A percentile compares a stretch with the other conserved stretches of the same genome.
phyloP scores from a whole-genome alignment of 306 rosid genomes.

The Cicer judaicum region DNA sequence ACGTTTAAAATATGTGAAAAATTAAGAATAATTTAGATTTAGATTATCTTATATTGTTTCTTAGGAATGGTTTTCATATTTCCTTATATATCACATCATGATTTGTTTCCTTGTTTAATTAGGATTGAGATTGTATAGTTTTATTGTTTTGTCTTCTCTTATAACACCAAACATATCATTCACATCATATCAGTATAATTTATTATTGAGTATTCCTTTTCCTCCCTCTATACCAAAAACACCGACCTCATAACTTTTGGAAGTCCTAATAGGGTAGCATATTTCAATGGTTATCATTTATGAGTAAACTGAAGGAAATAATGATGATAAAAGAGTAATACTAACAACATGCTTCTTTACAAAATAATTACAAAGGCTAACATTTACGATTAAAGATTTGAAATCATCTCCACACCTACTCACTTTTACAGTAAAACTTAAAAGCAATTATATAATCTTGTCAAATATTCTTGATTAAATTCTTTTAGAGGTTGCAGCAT shows the following conservation, averaged over 20 bases:
- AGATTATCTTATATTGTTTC: neutral
- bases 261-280: constrained; percentile 13
- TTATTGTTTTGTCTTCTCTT: neutral
- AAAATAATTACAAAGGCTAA: too few relatives aligned
- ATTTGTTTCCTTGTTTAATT: constrained; percentile 18
- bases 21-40: neutral
- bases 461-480: too few relatives aligned
- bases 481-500: too few relatives aligned
- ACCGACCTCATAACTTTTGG: neutral
- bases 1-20: neutral
- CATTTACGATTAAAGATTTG: neutral
- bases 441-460: too few relatives aligned
- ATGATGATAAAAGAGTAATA: too few relatives aligned
- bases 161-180: neutral
- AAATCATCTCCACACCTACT: neutral
- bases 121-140: neutral
- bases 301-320: too few relatives aligned
- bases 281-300: neutral
- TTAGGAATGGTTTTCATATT: constrained; percentile 11
- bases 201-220: constrained; percentile 2
- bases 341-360: too few relatives aligned
- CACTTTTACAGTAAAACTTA: neutral
- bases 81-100: neutral
- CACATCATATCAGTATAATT: constrained; percentile 5
- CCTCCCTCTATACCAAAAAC: neutral